Base-by-base conservation (phyloP, 1,139 yeast genomes). In the Blastobotrys arbuscula region DNA sequence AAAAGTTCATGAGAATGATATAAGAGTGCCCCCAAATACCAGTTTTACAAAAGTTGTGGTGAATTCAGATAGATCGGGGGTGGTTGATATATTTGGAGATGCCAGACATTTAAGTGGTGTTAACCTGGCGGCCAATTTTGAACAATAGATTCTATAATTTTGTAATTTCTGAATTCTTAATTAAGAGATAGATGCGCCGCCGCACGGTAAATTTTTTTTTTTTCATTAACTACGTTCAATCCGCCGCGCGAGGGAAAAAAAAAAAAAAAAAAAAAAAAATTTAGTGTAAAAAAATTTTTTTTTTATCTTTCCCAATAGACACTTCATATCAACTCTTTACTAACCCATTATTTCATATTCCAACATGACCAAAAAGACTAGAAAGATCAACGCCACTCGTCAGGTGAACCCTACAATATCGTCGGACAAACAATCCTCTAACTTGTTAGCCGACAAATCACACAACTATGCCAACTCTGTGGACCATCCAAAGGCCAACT, bases 1-100 rank as follows among this genome's bases (percentile, higher is more conserved):
- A 0, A 69, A 66, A 1, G 67, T 77, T 49, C 60, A 66, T 0
- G 66, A 61, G 7, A 72, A 69, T 1, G 75, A 74, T 48, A 69
- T 83, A 52, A 75, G 74, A 53, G 86, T 83, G 33, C 84, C 85
- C 0, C 84, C 73, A 63, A 86, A 86, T 64, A 84, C 94, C 1
- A 82, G 90, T 1, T 75, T 85, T 9, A 78, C 89, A 0, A 72
- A 81, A 5, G 69, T 86, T 2, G 89, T 83, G 7, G 48, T 59
- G 15, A 16, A 39, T 18, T 46, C 53, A 16, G 13, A 28, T 28
- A 44, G 41, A 15, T 21, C 41, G 8, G 62, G 62, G 16, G 45
- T 49, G 16, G 49, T 61, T 23, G 53, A 53, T 33, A 45, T 41
- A 8, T 60, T 58, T 48, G 63, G 63, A 4, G 62, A 59, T 35